These are phyloP conservation scores for Vanderwaltozyma verrucispora DNA, from an alignment of 805 yeast genomes.

Conservation along the genomic window DNA sequence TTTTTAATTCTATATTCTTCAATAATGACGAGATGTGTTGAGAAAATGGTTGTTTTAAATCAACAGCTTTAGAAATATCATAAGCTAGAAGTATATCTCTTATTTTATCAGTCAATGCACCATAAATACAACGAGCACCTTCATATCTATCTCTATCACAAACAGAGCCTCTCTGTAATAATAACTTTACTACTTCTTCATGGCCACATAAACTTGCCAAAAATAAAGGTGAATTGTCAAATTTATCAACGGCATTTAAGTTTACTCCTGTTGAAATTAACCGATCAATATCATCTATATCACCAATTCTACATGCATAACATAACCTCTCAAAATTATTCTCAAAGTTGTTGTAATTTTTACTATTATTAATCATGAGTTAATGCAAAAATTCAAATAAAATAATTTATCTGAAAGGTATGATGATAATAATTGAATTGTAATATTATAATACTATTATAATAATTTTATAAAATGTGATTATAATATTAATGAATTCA, in stretches of 20 bases:
- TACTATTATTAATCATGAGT: too few relatives aligned
- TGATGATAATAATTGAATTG: too few relatives aligned
- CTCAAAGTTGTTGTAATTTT: too few relatives aligned
- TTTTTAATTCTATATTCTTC: conserved; percentile 11
- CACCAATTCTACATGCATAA: conserved; percentile 61
- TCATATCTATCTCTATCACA: conserved; percentile 77
- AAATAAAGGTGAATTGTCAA: conserved; percentile 67
- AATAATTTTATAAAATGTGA: too few relatives aligned
- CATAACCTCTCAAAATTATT: conserved; percentile 41
- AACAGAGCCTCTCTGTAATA: conserved; percentile 58
- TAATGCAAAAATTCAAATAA: too few relatives aligned
- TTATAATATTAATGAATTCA: too few relatives aligned
- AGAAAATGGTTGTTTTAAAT: conserved; percentile 61
- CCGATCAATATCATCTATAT: conserved; percentile 50
- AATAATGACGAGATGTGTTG: conserved; percentile 45
- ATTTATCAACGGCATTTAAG: conserved; percentile 44
- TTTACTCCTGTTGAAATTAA: conserved; percentile 44
- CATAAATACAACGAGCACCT: conserved; percentile 70
- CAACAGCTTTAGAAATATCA: conserved; percentile 61
- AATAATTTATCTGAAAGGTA: too few relatives aligned
- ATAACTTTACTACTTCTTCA: conserved; percentile 45
- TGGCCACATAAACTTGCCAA: conserved; percentile 73
- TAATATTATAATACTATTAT: too few relatives aligned
- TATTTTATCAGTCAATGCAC: conserved; percentile 62
- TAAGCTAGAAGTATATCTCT: conserved; percentile 45